Evolutionary conservation across 2,329 filamentous ascomycete genomes (phyloP).

Genomic region (Talaromyces sp.): DNA sequence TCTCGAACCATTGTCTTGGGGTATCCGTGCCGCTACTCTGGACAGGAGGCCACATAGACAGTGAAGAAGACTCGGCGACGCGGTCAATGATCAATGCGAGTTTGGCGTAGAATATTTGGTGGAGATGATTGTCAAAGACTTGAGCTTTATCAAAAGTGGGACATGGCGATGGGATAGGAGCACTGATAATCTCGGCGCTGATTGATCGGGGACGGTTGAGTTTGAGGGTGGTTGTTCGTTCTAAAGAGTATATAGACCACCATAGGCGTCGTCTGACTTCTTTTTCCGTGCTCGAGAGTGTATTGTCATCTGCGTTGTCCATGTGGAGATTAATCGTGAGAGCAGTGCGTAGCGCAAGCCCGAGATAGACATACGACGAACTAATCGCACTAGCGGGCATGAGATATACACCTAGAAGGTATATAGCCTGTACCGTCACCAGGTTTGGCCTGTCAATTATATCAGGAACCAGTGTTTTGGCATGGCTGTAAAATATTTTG

Average conservation of each 20-base stretch:
- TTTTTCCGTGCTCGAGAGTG: constrained; percentile 25
- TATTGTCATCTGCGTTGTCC: constrained; percentile 2
- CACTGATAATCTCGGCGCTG: neutral
- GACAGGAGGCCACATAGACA: neutral
- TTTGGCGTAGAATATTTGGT: constrained; percentile 31
- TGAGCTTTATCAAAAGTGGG: constrained; percentile 27
- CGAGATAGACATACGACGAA: constrained; percentile 37
- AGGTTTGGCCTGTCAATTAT: constrained; percentile 33
- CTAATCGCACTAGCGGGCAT: constrained; percentile 35
- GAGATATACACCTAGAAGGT: constrained; percentile 35
- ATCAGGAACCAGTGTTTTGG: constrained; percentile 31
- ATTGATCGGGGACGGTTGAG: neutral
- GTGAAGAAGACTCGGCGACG: constrained; percentile 23
- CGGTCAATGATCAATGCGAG: constrained; percentile 32
- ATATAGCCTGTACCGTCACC: constrained; percentile 33
- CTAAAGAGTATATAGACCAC: neutral
- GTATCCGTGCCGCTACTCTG: constrained; percentile 11
- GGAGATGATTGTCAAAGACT: constrained; percentile 32
- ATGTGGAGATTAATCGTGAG: constrained; percentile 49
- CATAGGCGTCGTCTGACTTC: neutral
- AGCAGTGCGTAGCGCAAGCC: constrained; percentile 52
- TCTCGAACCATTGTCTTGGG: constrained; percentile 4
- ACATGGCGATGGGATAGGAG: neutral
- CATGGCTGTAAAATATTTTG: constrained; percentile 30
- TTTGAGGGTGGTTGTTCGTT: constrained; percentile 21